phyloP scores from a whole-genome alignment of 805 yeast species.

The Schizosaccharomyces japonicus region DNA sequence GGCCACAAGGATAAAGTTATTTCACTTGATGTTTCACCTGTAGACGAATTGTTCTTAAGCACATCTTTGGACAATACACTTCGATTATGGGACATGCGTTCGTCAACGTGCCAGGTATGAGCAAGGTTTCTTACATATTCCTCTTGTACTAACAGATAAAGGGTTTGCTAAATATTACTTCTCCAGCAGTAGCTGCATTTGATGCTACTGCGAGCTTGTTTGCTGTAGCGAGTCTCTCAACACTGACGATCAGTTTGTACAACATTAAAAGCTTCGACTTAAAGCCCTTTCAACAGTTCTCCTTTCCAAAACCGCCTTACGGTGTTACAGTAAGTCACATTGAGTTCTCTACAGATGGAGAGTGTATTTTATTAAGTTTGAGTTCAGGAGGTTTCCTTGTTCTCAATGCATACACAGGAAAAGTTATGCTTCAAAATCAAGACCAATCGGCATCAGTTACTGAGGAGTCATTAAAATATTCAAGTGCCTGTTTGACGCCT shows the following conservation, averaged over 20 bases:
- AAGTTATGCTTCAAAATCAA: conserved; percentile 16
- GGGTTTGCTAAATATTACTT: conserved; percentile 34
- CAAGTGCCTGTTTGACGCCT: conserved; percentile 41
- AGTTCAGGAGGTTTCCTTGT: conserved; percentile 35
- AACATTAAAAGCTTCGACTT: conserved; percentile 34
- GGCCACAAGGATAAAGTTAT: conserved; percentile 69
- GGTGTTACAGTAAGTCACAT: conserved; percentile 27
- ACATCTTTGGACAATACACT: conserved; percentile 59
- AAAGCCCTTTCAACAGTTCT: conserved; percentile 29
- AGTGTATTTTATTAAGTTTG: conserved; percentile 32
- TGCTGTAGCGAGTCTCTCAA: conserved; percentile 33
- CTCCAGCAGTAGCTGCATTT: conserved; percentile 36
- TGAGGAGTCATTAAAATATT: conserved; percentile 19
- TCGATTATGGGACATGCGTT: conserved; percentile 65
- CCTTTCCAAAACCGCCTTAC: conserved; percentile 15
- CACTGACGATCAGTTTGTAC: conserved; percentile 31
- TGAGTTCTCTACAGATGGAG: conserved; percentile 62
- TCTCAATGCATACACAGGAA: conserved; percentile 46
- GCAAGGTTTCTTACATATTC: neutral
- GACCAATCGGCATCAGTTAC: conserved; percentile 25
- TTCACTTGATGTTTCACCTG: conserved; percentile 48
- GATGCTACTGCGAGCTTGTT: conserved; percentile 72
- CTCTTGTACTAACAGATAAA: conserved; percentile 19
- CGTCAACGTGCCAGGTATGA: conserved; percentile 19
- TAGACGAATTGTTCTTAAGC: conserved; percentile 37